Base-by-base conservation (phyloP, 345 rosid species). In the Boechera divaricarpa region DNA sequence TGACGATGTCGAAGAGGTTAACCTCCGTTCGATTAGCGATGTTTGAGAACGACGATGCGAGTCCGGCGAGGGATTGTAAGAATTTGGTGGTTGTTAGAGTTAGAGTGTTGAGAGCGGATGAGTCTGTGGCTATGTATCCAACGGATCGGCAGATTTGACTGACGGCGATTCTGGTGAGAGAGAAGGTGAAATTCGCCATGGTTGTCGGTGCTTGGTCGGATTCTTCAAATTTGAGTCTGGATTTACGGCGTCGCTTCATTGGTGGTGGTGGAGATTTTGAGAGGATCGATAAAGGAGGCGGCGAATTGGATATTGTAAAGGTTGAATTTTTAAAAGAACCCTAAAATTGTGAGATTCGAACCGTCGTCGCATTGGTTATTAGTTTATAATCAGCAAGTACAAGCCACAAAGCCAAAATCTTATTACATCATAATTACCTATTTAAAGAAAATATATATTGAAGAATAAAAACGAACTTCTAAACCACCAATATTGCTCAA, bases 131-230 rank as follows among this genome's bases (percentile, higher is more conserved):
- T 63, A 28, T 83, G 80, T 80, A 88, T 2, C 91, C 96, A 1
- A 77, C 53, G 0, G 89, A 87, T 66, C 39, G 78, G 83, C 93
- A 90, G 29, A 86, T 83, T 81, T 88, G 96, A 15, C 88, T 70
- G 48, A 90, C 82, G 36, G 90, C 90, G 47, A 79, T 70, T 85
- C 54, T 80, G 39, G 82, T 83, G 47, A 87, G 28, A 7, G 78
- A 28, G 79, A 81, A 83, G 26, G 84, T 70, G 72, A 73, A 86
- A 6, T 82, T 83, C 13, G 82, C 72, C 49, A 59, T 44, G 35
- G 44, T 24, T 6, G 62, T 7, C 16, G 48, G 60, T 60, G 64
- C 73, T 39, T 72, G 75, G 69, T 80, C 72, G 72, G 53, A 16
- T 57, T 56, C 64, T 67, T 63, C 58, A 15, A 57, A 21, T 18